Base-by-base conservation (phyloP, 345 rosid genomes). In the Streptanthus diversifolius region DNA sequence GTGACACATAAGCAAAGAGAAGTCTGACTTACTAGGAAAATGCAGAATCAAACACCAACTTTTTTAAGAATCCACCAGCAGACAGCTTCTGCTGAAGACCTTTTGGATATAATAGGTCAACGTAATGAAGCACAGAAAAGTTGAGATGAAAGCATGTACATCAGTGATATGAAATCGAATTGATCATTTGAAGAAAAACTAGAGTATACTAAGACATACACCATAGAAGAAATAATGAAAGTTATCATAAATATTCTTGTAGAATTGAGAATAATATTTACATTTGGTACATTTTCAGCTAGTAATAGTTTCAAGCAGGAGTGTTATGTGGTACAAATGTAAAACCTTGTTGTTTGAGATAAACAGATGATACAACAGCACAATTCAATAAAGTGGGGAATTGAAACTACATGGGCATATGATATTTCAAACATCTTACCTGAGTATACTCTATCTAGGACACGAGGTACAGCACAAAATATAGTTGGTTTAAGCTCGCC, bases 401-500 rank as follows among this genome's bases (percentile, higher is more conserved):
- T 2, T 54, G 24, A 18, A 45, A 35, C 6, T 53, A 54, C 21
- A 41, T 69, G n/a, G 41, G 5, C 22, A 63, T n/a, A 5, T 45
- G 62, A 33, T 43, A 27, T 63, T 45, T 18, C n/a, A 47, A 71
- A 57, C 27, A 30, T 77, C 63, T 71, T 77, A 92, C 99, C 97
- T 19, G 91, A 70, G 84, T 95, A 79, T 64, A 95, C 78, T 84
- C 96, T 85, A 25, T 95, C 98, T 47, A 95, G 75, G n/a, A 95
- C 99, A 68, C 98, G 99, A 39, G 99, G 99, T 64, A 95, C 98
- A 15, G 99, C 99, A 70, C 98, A 92, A 73, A 95, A 92, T 43
- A 90, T 75, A 64, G 91, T 84, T 72, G 99, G 97, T 83, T 90
- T 92, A 63, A 95, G 91, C 87, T 90, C 99, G 57, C 87, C 92